Base-by-base conservation (phyloP, 2,329 filamentous ascomycete species). In the Colletotrichum euphorbiae region DNA sequence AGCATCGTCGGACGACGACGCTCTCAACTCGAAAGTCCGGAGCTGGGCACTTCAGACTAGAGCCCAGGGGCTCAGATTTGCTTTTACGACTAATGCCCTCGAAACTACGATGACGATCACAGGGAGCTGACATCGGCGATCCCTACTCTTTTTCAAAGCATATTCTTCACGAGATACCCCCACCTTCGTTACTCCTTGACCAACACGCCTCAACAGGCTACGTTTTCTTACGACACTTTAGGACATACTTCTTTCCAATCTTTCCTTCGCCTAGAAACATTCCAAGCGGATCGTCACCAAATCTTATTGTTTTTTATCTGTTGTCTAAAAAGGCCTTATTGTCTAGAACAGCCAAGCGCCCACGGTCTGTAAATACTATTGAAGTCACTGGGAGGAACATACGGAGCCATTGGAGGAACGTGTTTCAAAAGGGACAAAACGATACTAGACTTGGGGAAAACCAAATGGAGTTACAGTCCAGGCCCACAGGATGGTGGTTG, bases 91-190 rank as follows among this genome's bases (percentile, higher is more conserved):
- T 58, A 62, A 65, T 50, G 68, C 64, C 60, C 61, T 21, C 38
- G 50, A 71, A 57, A 69, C 62, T 38, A 69, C 46, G 45, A 40
- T 66, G 67, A 54, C 45, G 40, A 56, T 62, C 11, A 51, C 33
- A 11, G n/a, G 36, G 50, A 21, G 21, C 33, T 57, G 45, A 55
- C 70, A 61, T 70, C 48, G 64, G 54, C 56, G 52, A 69, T 55
- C 45, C 48, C 28, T 59, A 54, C 50, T 36, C 36, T 62, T 68
- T 62, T 50, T 63, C 50, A 21, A 19, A 54, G 33, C 54, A 38
- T 65, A 11, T 60, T 50, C 31, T 58, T 55, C 33, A 65, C 33
- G 69, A 73, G 74, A 76, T 76, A 76, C 74, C 28, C 28, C 74
- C 61, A 75, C 74, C 72, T 45, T 40, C 48, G 48, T 58, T 64